Conservation (phyloP, 768 basidiomycete species). For the Lepiota subincarnata region DNA sequence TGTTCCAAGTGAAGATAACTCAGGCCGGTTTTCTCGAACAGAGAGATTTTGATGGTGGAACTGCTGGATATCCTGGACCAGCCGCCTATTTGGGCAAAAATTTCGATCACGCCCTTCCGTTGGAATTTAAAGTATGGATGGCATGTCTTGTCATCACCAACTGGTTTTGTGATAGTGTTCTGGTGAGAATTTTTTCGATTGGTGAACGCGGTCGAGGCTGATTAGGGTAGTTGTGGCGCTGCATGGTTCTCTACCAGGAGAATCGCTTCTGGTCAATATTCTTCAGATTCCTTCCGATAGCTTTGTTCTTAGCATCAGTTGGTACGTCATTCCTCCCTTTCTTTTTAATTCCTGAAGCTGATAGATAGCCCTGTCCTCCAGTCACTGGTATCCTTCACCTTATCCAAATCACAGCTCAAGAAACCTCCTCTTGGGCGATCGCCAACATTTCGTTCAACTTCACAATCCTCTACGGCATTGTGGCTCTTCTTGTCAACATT, state of each 20-base stretch:
- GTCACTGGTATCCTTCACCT: slow-evolving; percentile 7
- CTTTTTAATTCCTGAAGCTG: background rate
- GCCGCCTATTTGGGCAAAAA: slow-evolving; percentile 4
- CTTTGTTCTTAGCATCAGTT: background rate
- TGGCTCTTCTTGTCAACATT: slow-evolving; percentile 6
- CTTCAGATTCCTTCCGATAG: slow-evolving; percentile 1
- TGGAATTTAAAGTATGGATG: slow-evolving; percentile 9
- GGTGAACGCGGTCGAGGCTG: background rate
- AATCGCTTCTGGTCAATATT: slow-evolving; percentile 5
- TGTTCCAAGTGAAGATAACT: slow-evolving; percentile 3
- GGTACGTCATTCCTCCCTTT: background rate
- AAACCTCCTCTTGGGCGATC: slow-evolving; percentile 5
- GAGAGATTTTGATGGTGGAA: slow-evolving; percentile 5
- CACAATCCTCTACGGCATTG: slow-evolving; percentile 7
- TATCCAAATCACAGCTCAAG: slow-evolving; percentile 6
- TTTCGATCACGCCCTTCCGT: slow-evolving; percentile 1
- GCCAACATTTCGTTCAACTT: slow-evolving; percentile 6
- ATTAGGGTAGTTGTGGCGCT: slow-evolving; percentile 1
- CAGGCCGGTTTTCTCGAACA: slow-evolving; percentile 8
- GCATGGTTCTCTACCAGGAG: slow-evolving; percentile 6
- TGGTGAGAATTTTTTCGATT: background rate
- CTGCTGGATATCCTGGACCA: slow-evolving; percentile 6
- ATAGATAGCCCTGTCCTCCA: background rate
- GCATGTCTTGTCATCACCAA: slow-evolving; percentile 7
- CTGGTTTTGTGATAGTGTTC: slow-evolving; percentile 4